Evolutionary conservation across 805 yeast genomes (phyloP).

Genomic region (Jamesozyma spencerorum): DNA sequence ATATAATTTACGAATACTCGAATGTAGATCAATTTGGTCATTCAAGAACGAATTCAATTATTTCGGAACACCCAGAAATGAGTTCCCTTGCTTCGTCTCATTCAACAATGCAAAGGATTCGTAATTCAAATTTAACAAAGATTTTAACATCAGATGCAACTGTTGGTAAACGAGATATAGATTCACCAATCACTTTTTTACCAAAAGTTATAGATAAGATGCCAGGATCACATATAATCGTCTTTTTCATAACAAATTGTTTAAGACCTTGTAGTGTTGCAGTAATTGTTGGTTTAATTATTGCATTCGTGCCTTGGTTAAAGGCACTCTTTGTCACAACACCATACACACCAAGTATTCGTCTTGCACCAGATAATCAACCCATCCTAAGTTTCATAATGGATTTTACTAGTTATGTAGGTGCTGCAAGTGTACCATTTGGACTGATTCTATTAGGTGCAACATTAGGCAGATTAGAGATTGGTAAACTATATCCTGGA

Average conservation of each 20-base stretch:
- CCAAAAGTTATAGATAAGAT: constrained; percentile 21
- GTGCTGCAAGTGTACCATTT: constrained; percentile 82
- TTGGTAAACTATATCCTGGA: constrained; percentile 57
- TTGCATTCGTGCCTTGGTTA: constrained; percentile 84
- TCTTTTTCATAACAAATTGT: constrained; percentile 42
- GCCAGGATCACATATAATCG: constrained; percentile 18
- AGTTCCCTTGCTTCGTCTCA: background rate
- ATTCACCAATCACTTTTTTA: constrained; percentile 20
- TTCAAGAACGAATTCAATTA: constrained; percentile 13
- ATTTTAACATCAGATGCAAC: constrained; percentile 29
- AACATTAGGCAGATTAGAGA: constrained; percentile 67
- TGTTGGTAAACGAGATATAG: constrained; percentile 22
- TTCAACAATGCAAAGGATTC: constrained; percentile 10
- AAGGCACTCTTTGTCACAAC: constrained; percentile 59
- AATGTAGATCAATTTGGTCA: constrained; percentile 29
- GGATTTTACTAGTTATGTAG: constrained; percentile 72
- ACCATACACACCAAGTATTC: constrained; percentile 37
- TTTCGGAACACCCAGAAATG: background rate
- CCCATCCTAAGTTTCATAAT: constrained; percentile 83
- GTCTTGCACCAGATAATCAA: constrained; percentile 71
- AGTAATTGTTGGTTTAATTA: constrained; percentile 50
- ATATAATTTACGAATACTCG: constrained; percentile 40
- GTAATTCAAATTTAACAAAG: constrained; percentile 21
- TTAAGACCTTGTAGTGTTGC: constrained; percentile 66
- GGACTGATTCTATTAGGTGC: constrained; percentile 83